Conservation (phyloP, 805 yeast species). For the Wickerhamia fluorescens region DNA sequence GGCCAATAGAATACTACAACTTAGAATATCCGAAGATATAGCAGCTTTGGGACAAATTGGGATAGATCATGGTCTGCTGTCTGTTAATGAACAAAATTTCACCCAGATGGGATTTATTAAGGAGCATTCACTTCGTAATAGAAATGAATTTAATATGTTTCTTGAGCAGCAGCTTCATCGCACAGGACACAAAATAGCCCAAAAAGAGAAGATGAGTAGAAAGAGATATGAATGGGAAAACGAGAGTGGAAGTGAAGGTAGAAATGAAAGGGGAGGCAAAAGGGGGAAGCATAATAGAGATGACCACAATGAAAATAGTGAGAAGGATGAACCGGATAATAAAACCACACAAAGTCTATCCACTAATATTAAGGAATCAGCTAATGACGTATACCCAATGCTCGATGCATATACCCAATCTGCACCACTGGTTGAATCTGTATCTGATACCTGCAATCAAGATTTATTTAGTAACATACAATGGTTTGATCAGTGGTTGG, state of each 20-base stretch:
- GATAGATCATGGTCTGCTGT: conserved; percentile 46
- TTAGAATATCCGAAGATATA: conserved; percentile 38
- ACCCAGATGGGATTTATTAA: conserved; percentile 42
- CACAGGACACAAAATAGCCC: conserved; percentile 1
- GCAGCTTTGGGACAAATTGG: conserved; percentile 35
- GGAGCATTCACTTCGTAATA: too few species aligned
- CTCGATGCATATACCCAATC: too few species aligned
- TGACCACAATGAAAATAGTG: too few species aligned
- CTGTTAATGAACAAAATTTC: conserved; percentile 43
- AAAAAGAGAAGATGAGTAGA: conserved; percentile 3
- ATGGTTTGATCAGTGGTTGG: conserved; percentile 53
- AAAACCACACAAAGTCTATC: too few species aligned
- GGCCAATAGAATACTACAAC: conserved; percentile 44
- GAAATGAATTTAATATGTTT: conserved; percentile 13
- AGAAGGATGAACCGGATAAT: too few species aligned
- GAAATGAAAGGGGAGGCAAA: too few species aligned
- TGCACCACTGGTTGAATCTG: too few species aligned
- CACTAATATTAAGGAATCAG: too few species aligned
- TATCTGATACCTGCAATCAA: conserved; percentile 3
- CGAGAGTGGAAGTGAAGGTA: too few species aligned
- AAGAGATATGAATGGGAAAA: background rate
- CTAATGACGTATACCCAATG: too few species aligned
- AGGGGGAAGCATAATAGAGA: too few species aligned
- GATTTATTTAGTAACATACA: conserved; percentile 37
- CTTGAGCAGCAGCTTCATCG: conserved; percentile 14